These are phyloP conservation scores for Aspergillus ibericus DNA, from an alignment of 2,329 filamentous ascomycete genomes.

Conservation along the genomic window DNA sequence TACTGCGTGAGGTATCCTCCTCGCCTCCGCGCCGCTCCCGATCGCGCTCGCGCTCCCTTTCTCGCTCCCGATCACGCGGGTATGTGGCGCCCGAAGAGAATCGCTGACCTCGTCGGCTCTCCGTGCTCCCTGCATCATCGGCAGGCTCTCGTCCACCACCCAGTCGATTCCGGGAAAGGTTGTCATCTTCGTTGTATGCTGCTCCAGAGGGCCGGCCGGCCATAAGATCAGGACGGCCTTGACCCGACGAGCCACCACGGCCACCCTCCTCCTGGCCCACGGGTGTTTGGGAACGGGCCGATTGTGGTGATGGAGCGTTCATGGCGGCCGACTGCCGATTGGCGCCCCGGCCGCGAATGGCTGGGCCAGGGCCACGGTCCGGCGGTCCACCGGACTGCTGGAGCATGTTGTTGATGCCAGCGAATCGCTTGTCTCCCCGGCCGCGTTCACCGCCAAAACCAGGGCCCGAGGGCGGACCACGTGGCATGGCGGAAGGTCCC, in stretches of 20 bases:
- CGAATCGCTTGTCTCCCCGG: constrained; percentile 49
- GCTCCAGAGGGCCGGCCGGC: constrained; percentile 25
- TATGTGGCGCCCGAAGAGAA: constrained; percentile 24
- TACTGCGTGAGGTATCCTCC: constrained; percentile 24
- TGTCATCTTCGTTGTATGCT: constrained; percentile 27
- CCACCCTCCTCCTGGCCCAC: constrained; percentile 27
- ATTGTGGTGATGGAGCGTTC: constrained; percentile 34
- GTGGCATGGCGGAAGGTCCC: constrained; percentile 35
- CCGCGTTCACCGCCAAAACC: constrained; percentile 40
- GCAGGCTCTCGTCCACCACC: constrained; percentile 35
- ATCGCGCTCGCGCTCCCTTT: constrained; percentile 28
- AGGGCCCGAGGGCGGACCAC: constrained; percentile 40
- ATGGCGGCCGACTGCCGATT: constrained; percentile 34
- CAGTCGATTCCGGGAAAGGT: constrained; percentile 28
- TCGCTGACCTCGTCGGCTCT: constrained; percentile 34
- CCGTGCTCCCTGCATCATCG: constrained; percentile 33
- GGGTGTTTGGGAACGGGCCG: constrained; percentile 34
- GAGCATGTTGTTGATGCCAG: constrained; percentile 49
- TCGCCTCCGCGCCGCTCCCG: constrained; percentile 32
- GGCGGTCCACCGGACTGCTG: constrained; percentile 42
- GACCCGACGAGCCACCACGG: constrained; percentile 18
- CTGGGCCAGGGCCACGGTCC: constrained; percentile 37
- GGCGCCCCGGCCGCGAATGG: constrained; percentile 43
- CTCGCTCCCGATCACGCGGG: constrained; percentile 31
- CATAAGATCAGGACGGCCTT: constrained; percentile 36